Base-by-base conservation (phyloP, 2,329 filamentous ascomycete species). In the Diaporthe citrichinensis region DNA sequence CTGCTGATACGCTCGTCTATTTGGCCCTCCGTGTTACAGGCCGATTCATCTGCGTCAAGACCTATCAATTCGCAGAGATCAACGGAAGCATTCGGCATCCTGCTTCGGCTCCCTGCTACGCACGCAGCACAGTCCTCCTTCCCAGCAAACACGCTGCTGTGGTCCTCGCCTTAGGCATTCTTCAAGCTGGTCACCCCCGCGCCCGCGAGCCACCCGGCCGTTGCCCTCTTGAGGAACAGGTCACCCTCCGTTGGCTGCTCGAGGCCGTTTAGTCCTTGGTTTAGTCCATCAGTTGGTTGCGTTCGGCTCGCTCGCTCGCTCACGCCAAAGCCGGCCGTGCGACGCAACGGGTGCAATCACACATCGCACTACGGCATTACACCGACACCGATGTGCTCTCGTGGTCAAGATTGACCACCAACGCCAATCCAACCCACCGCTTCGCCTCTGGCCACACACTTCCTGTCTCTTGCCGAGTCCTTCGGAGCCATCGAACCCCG, bases 1-100 rank as follows among this genome's bases (percentile, higher is more conserved):
- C 25, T 71, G 67, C 68, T 77, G 75, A 77, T 77, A 77, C 75
- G 75, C 73, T 77, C 75, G 75, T 75, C 75, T 77, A 75, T 72
- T 73, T 69, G 46, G 36, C 68, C 51, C 68, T 74, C 62, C 49
- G 76, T 77, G 57, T 71, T 76, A 77, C 76, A 77, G 62, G 49
- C 59, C 71, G 59, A 69, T 51, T 71, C 72, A 74, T 51, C 73
- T 77, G 75, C 73, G 55, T 75, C 73, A 71, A 73, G 20, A 28
- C 74, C 76, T 76, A 76, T 77, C 74, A 69, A 71, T 72, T 76
- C 46, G 76, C 74, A 67, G 67, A 67, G 41, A 67, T 62, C 61
- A 67, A 59, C 73, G 53, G 71, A 55, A 51, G 25, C 57, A 58
- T 46, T 65, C 61, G 74, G 74, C 76, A 69, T 34, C 58, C 68